Conservation (phyloP, 1,284 basidiomycete species). For the Takashimella tepidaria region DNA sequence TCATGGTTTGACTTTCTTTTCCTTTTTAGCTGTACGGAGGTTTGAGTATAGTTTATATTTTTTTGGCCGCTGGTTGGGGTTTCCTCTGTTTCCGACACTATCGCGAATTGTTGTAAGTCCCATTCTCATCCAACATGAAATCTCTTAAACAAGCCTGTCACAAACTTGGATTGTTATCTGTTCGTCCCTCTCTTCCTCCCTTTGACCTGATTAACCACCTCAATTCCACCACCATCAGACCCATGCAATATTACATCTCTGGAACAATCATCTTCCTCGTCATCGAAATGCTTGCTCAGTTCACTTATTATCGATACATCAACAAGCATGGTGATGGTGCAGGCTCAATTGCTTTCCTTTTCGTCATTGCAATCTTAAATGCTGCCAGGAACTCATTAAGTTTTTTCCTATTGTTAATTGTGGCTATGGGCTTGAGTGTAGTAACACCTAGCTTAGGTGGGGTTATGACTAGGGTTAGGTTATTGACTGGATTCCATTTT, state of each 20-base stretch:
- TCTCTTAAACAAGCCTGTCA: not conserved
- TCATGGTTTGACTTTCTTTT: constrained; percentile 7
- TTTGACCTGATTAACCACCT: too few species aligned
- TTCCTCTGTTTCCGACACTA: constrained; percentile 77
- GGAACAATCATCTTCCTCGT: constrained; percentile 80
- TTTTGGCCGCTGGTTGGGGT: constrained; percentile 69
- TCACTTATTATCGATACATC: constrained; percentile 58
- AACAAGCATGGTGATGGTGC: constrained; percentile 78
- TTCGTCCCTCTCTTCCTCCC: too few species aligned
- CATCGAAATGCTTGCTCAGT: constrained; percentile 89
- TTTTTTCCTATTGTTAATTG: constrained; percentile 91
- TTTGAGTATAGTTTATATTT: constrained; percentile 71
- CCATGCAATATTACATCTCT: constrained; percentile 82
- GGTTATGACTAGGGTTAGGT: constrained; percentile 44
- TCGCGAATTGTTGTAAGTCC: constrained; percentile 62
- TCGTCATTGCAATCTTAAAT: constrained; percentile 80
- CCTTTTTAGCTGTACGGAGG: constrained; percentile 73
- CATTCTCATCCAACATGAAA: not conserved
- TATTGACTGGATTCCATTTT: constrained; percentile 61
- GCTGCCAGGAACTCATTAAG: constrained; percentile 86
- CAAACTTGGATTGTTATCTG: too few species aligned
- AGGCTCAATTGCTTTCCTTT: constrained; percentile 72
- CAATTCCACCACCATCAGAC: constrained; percentile 11
- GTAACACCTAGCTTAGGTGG: constrained; percentile 49
- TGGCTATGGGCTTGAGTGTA: constrained; percentile 79